phyloP scores from a whole-genome alignment of 2,329 filamentous ascomycete species.

The Colletotrichum liriopes region DNA sequence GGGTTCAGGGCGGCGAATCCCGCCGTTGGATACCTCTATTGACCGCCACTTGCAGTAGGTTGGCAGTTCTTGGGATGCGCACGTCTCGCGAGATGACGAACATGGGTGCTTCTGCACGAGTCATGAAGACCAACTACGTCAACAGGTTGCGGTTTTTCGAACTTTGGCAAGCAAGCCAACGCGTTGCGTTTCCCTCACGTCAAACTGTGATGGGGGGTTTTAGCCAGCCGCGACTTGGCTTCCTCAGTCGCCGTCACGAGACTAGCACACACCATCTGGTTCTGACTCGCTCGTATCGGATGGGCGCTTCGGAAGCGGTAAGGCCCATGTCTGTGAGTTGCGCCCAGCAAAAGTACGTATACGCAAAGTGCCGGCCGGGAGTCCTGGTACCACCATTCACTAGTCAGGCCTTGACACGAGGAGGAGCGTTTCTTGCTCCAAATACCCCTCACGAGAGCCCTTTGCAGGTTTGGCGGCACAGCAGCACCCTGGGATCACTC shows the following conservation, averaged over 20 bases:
- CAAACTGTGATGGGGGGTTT: constrained; percentile 3
- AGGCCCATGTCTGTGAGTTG: constrained; percentile 33
- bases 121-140: constrained; percentile 40
- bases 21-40: constrained; percentile 10
- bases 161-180: constrained; percentile 4
- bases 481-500: constrained; percentile 13
- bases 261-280: constrained; percentile 26
- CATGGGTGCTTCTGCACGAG: constrained; percentile 34
- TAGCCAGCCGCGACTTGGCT: constrained; percentile 26
- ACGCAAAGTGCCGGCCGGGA: constrained; percentile 41
- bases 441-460: constrained; percentile 30
- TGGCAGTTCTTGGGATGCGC: constrained; percentile 19
- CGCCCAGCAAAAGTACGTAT: constrained; percentile 33
- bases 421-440: constrained; percentile 22
- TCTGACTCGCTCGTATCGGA: constrained; percentile 43
- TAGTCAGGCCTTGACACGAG: constrained; percentile 41
- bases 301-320: constrained; percentile 32
- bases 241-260: constrained; percentile 23
- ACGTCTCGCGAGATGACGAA: constrained; percentile 24
- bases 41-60: constrained; percentile 37
- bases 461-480: constrained; percentile 17
- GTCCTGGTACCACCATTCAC: background rate
- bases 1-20: constrained; percentile 5
- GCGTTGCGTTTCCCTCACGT: constrained; percentile 27
- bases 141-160: constrained; percentile 3